Conservation (phyloP, 2,329 filamentous ascomycete genomes). For the Pseudogymnoascus sp. region DNA sequence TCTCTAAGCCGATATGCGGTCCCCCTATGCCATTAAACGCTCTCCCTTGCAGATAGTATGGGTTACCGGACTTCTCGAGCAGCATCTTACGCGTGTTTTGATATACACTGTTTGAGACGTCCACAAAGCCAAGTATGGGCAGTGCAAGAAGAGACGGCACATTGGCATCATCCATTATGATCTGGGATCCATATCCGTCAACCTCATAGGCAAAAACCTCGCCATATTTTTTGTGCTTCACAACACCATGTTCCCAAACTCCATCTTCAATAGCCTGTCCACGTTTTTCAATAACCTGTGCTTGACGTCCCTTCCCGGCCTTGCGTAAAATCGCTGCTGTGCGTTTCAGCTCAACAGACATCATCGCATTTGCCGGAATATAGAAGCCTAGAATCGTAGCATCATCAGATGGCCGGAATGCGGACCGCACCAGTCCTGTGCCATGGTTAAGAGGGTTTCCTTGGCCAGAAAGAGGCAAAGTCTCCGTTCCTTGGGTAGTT, state of each 20-base stretch:
- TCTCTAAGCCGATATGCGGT: constrained; percentile 71
- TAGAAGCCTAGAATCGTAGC: constrained; percentile 91
- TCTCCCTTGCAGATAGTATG: constrained; percentile 73
- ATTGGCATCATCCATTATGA: constrained; percentile 87
- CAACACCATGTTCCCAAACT: constrained; percentile 76
- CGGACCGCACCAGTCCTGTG: constrained; percentile 80
- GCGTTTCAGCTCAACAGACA: constrained; percentile 77
- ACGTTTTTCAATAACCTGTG: constrained; percentile 49
- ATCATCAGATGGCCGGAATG: constrained; percentile 92
- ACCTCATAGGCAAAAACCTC: constrained; percentile 81
- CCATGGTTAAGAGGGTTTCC: constrained; percentile 86
- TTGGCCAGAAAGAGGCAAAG: constrained; percentile 68
- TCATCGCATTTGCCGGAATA: constrained; percentile 94
- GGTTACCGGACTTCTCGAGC: constrained; percentile 47
- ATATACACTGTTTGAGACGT: constrained; percentile 60
- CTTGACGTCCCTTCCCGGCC: constrained; percentile 43
- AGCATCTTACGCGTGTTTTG: constrained; percentile 76
- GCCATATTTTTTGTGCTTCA: constrained; percentile 66
- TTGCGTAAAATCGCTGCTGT: constrained; percentile 60
- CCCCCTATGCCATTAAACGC: constrained; percentile 86
- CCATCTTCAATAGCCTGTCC: constrained; percentile 61
- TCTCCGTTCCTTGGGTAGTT: constrained; percentile 82
- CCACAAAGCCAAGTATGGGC: constrained; percentile 69
- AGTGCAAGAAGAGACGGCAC: constrained; percentile 72
- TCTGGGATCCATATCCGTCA: constrained; percentile 73